Conservation (phyloP, 2,329 filamentous ascomycete genomes). For the Colletotrichum lupini region DNA sequence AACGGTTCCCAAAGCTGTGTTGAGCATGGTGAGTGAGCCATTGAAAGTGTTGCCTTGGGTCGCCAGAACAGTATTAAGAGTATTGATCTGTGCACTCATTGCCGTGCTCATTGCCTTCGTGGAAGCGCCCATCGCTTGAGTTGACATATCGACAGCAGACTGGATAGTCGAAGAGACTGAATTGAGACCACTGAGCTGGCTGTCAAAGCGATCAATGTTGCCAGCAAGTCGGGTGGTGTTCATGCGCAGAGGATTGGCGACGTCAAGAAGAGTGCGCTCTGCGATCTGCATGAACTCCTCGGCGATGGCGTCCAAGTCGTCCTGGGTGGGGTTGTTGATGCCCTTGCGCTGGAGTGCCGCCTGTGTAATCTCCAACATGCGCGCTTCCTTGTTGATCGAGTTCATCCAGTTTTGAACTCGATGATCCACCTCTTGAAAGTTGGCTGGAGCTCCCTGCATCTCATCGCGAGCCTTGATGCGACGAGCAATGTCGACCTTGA, state of each 20-base stretch:
- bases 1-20: not conserved
- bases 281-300: conserved; percentile 35
- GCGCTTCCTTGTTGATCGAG: conserved; percentile 24
- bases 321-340: conserved; percentile 32
- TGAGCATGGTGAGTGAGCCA: not conserved
- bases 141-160: too few relatives aligned
- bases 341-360: conserved; percentile 27
- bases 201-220: not conserved
- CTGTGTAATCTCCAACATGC: conserved; percentile 33
- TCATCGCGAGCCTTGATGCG: conserved; percentile 50
- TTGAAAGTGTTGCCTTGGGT: not conserved
- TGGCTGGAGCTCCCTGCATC: conserved; percentile 32
- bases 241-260: conserved; percentile 32
- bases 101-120: too few relatives aligned
- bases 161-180: too few relatives aligned
- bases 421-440: conserved; percentile 16
- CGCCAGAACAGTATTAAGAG: not conserved
- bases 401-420: conserved; percentile 32
- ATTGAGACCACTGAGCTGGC: not conserved
- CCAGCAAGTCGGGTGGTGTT: conserved; percentile 16
- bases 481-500: conserved; percentile 47
- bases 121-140: too few relatives aligned
- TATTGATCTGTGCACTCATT: not conserved
- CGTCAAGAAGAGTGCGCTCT: conserved; percentile 32
- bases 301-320: conserved; percentile 30